phyloP scores from a whole-genome alignment of 177 flowering plant species.

The Vitis hybrid region DNA sequence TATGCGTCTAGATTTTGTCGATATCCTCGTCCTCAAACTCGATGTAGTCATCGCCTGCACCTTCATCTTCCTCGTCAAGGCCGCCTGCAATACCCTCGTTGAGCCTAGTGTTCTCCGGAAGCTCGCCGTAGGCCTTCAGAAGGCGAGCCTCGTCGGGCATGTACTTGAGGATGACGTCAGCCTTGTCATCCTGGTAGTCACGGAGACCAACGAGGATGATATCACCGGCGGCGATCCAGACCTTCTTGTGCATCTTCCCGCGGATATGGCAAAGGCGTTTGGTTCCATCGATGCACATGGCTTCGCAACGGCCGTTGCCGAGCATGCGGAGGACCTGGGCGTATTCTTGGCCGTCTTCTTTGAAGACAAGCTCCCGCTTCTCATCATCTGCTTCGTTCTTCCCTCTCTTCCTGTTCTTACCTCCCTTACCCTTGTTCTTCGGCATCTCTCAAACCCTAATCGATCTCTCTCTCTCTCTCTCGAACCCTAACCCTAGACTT shows the following conservation, averaged over 20 bases:
- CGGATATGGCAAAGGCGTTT: slow-evolving; percentile 50
- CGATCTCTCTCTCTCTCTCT: no score
- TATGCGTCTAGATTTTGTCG: slow-evolving; percentile 44
- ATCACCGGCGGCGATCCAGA: slow-evolving; percentile 52
- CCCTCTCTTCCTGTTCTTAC: slow-evolving; percentile 52
- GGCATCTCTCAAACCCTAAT: slow-evolving; percentile 25
- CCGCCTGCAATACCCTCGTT: slow-evolving; percentile 64
- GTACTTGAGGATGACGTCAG: slow-evolving; percentile 74
- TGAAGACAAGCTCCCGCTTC: slow-evolving; percentile 48
- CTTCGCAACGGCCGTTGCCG: slow-evolving; percentile 49
- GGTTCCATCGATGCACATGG: slow-evolving; percentile 42
- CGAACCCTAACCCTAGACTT: not conserved
- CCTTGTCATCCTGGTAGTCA: slow-evolving; percentile 69
- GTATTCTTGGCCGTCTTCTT: slow-evolving; percentile 51
- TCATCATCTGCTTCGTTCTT: slow-evolving; percentile 54
- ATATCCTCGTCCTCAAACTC: slow-evolving; percentile 77
- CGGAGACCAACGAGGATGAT: slow-evolving; percentile 48
- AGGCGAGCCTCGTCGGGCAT: slow-evolving; percentile 77
- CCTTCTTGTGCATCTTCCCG: slow-evolving; percentile 57
- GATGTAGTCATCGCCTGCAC: slow-evolving; percentile 45
- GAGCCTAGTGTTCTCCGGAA: slow-evolving; percentile 59
- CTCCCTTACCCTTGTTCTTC: slow-evolving; percentile 60
- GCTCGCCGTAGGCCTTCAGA: slow-evolving; percentile 67
- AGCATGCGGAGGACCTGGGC: slow-evolving; percentile 51
- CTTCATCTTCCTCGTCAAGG: slow-evolving; percentile 61